A percentile compares a stretch with the other conserved stretches of the same genome.
Evolutionary conservation across 768 basidiomycete genomes (phyloP).

Genomic region (Terana coerulea): DNA sequence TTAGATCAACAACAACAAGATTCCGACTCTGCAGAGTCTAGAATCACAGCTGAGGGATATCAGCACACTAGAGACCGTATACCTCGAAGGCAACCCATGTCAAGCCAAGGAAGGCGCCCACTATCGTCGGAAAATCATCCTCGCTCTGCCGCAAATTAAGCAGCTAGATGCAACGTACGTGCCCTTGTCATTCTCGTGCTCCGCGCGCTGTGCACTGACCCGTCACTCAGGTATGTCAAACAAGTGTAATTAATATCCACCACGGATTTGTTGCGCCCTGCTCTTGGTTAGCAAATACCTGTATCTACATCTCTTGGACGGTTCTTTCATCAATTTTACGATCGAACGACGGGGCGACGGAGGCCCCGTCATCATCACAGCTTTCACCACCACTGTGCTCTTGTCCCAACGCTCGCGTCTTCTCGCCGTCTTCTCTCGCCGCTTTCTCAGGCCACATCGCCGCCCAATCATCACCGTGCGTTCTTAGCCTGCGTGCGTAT

Average conservation of each 20-base stretch:
- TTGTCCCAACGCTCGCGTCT: neutral
- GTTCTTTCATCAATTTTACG: too few relatives aligned
- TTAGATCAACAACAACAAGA: constrained; percentile 89
- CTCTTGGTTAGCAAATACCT: too few relatives aligned
- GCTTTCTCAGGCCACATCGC: neutral
- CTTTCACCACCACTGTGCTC: too few relatives aligned
- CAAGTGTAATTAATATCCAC: constrained; percentile 11
- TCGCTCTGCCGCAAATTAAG: constrained; percentile 82
- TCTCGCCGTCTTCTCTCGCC: neutral
- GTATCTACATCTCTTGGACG: too few relatives aligned
- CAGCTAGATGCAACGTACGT: constrained; percentile 97
- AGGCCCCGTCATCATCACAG: too few relatives aligned
- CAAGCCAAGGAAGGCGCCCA: constrained; percentile 71
- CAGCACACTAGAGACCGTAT: constrained; percentile 74
- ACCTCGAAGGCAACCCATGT: constrained; percentile 94
- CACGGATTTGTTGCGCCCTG: too few relatives aligned
- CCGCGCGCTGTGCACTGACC: neutral
- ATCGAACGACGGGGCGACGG: too few relatives aligned
- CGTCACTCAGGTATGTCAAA: constrained; percentile 19
- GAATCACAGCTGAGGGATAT: constrained; percentile 63
- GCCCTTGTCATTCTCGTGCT: neutral
- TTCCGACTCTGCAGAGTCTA: constrained; percentile 64
- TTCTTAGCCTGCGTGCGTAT: constrained; percentile 10
- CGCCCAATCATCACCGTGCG: neutral
- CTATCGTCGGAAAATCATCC: constrained; percentile 87